These are phyloP conservation scores for Suillus bovinus DNA, from an alignment of 768 basidiomycete genomes.

Conservation along the genomic window DNA sequence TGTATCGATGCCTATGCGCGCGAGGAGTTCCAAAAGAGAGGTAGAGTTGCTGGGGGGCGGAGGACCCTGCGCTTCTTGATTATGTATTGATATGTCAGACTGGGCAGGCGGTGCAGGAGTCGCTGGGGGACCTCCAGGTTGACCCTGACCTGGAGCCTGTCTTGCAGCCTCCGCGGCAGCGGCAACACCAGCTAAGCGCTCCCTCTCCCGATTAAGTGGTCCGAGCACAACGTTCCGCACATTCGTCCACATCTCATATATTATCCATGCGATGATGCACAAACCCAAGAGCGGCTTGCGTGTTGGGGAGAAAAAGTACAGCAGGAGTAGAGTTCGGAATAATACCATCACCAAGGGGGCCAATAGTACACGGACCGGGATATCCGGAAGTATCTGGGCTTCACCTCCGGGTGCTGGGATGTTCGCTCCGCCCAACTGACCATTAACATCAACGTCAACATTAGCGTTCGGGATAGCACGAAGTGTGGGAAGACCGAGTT, in stretches of 20 bases:
- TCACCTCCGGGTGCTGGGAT: slow-evolving; percentile 28
- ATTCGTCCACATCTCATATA: slow-evolving; percentile 76
- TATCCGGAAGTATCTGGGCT: slow-evolving; percentile 44
- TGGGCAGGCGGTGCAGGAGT: slow-evolving; percentile 17
- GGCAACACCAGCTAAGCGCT: slow-evolving; percentile 22
- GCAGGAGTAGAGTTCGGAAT: slow-evolving; percentile 63
- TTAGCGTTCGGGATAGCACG: slow-evolving; percentile 36
- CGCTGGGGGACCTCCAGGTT: slow-evolving; percentile 26
- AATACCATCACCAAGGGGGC: slow-evolving; percentile 68
- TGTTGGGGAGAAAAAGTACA: slow-evolving; percentile 78
- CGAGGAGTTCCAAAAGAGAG: slow-evolving; percentile 49
- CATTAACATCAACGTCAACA: slow-evolving; percentile 14
- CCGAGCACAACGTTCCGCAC: slow-evolving; percentile 49
- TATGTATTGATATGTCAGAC: slow-evolving; percentile 17
- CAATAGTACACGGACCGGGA: slow-evolving; percentile 66
- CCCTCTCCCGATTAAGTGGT: slow-evolving; percentile 36
- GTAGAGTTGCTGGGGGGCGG: slow-evolving; percentile 32
- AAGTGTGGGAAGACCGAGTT: slow-evolving; percentile 60
- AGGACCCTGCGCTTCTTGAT: slow-evolving; percentile 29
- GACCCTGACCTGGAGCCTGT: slow-evolving; percentile 21
- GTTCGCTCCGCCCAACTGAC: slow-evolving; percentile 21
- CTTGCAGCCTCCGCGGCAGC: slow-evolving; percentile 22
- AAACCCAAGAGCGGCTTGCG: slow-evolving; percentile 70
- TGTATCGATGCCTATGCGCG: slow-evolving; percentile 53
- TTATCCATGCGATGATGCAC: slow-evolving; percentile 65